Evolutionary conservation across 2,329 filamentous ascomycete genomes (phyloP).

Genomic region (Davidsoniella neocaledoniae): DNA sequence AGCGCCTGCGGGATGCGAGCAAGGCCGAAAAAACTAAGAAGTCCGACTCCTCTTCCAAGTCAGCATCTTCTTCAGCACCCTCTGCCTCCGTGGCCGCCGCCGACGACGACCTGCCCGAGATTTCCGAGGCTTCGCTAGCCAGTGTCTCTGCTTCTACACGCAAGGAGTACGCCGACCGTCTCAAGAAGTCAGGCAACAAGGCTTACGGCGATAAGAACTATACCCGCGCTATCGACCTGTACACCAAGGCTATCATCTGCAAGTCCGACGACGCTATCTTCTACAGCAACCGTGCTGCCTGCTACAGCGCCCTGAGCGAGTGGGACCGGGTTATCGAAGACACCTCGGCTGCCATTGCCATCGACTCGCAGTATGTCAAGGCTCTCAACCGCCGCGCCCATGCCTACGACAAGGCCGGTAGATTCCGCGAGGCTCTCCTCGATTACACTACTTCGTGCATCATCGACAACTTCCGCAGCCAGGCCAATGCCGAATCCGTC

Average conservation of each 20-base stretch:
- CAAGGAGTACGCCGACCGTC: constrained; percentile 72
- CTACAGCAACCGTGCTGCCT: constrained; percentile 96
- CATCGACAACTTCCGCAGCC: constrained; percentile 92
- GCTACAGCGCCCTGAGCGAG: constrained; percentile 81
- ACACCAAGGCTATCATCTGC: constrained; percentile 91
- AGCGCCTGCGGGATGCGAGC: constrained; percentile 47
- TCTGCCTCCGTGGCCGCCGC: constrained; percentile 24
- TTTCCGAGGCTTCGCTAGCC: constrained; percentile 39
- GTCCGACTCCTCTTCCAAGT: constrained; percentile 3
- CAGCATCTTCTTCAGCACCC: constrained; percentile 6
- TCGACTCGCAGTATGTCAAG: constrained; percentile 94
- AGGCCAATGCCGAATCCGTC: constrained; percentile 72
- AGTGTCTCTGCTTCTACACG: constrained; percentile 46
- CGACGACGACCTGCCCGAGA: constrained; percentile 53
- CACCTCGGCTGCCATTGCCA: constrained; percentile 81
- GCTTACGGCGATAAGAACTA: constrained; percentile 92
- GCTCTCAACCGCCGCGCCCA: constrained; percentile 91
- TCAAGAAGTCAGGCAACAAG: constrained; percentile 93
- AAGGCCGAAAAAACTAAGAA: constrained; percentile 23
- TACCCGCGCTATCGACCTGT: constrained; percentile 81
- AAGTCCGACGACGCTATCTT: constrained; percentile 95
- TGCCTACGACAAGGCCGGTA: constrained; percentile 84
- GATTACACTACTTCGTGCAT: constrained; percentile 99
- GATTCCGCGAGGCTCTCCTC: constrained; percentile 84
- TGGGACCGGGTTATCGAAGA: constrained; percentile 97